Base-by-base conservation (phyloP, 768 basidiomycete species). In the Lactarius vividus region DNA sequence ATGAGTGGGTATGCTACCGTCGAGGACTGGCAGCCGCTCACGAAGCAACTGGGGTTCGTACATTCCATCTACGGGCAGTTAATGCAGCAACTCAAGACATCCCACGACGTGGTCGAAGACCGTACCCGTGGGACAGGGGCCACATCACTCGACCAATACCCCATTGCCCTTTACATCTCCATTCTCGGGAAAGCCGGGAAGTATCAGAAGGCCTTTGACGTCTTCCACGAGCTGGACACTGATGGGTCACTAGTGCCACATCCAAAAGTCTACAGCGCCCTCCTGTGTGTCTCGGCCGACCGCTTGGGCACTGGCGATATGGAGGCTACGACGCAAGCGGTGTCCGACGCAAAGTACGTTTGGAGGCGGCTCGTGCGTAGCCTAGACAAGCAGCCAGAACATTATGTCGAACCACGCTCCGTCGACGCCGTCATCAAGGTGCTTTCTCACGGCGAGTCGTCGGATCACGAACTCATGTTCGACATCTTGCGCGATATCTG, bases 131-230 rank as follows among this genome's bases (percentile, higher is more conserved):
- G 78, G 11, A 73, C 76, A 4, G 46, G 5, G 10, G 46, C 8
- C n/a, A 29, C 44, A 5, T 58, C 61, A 4, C 28, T 57, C 42
- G 26, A 31, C 8, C 54, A 63, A 31, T 69, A 68, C 23, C 86
- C 88, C 26, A 75, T 87, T 52, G 82, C 81, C 40, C 73, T 79
- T 53, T 94, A 92, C 73, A 82, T 94, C 55, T 83, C 81, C 61
- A 81, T 92, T 44, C 83, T 94, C 8, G 88, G 85, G 59, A 80
- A 81, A 40, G 81, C 84, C 8, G 82, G 83, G 16, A 75, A 82
- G 11, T 83, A 87, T 64, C 85, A 91, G 68, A 83, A 83, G 63
- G 82, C 92, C 18, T 90, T 91, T 69, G 89, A 92, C 66, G 84
- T 93, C 57, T 93, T 86, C 76, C 84, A 89, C 68, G 80, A 80